These are phyloP conservation scores for Monosporascus sp. DNA, from an alignment of 2,329 filamentous ascomycete genomes.

Conservation along the genomic window DNA sequence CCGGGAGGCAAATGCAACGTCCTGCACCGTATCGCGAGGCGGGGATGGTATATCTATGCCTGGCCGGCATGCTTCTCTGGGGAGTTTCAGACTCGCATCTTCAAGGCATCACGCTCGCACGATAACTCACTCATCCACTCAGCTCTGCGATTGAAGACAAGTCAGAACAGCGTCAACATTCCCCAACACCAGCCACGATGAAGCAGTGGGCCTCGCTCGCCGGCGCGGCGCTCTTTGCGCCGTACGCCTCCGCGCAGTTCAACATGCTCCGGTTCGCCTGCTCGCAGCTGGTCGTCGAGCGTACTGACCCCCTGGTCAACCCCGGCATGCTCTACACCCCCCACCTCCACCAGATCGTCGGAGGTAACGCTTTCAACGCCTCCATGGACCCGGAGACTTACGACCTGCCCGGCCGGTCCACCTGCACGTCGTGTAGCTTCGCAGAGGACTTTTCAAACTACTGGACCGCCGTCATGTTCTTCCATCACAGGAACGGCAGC, in stretches of 20 bases:
- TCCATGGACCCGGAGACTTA: conserved; percentile 33
- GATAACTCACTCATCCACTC: not conserved
- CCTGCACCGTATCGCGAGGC: not conserved
- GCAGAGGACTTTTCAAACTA: conserved; percentile 40
- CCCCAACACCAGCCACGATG: conserved; percentile 11
- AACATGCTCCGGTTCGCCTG: conserved; percentile 43
- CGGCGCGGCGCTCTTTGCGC: conserved; percentile 25
- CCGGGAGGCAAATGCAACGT: not conserved
- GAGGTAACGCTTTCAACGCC: conserved; percentile 39
- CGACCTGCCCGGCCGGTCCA: conserved; percentile 30
- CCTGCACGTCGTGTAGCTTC: conserved; percentile 39
- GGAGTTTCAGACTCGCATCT: not conserved
- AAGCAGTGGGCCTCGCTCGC: conserved; percentile 29
- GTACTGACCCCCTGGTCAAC: conserved; percentile 40
- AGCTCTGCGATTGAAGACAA: not conserved
- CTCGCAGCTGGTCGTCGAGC: conserved; percentile 42
- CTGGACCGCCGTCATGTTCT: conserved; percentile 43
- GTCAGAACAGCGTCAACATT: not conserved
- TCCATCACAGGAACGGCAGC: conserved; percentile 36
- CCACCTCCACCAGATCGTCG: conserved; percentile 42
- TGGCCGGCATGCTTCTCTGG: not conserved
- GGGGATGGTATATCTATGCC: not conserved
- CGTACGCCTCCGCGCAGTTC: conserved; percentile 26
- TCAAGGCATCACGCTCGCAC: not conserved
- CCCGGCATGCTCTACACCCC: conserved; percentile 38